Evolutionary conservation across 1,284 basidiomycete genomes (phyloP).

Genomic region (Caloboletus firmus): DNA sequence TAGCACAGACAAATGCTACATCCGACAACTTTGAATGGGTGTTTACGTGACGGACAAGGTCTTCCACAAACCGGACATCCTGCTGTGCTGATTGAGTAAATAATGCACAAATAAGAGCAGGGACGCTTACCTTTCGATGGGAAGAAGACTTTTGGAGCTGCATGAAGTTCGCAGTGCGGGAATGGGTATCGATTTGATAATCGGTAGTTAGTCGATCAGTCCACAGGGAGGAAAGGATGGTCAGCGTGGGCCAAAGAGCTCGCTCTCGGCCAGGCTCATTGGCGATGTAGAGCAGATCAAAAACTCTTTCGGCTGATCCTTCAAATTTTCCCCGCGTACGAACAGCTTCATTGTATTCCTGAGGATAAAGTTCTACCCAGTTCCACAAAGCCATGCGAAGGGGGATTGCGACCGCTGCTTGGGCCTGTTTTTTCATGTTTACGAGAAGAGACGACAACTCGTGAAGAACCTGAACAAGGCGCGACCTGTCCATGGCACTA

Average conservation of each 20-base stretch:
- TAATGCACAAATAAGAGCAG: neutral
- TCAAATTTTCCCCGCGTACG: slow-evolving; percentile 67
- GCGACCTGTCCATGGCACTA: slow-evolving; percentile 63
- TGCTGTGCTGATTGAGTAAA: slow-evolving; percentile 24
- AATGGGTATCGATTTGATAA: slow-evolving; percentile 43
- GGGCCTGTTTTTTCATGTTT: slow-evolving; percentile 78
- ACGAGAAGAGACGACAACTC: slow-evolving; percentile 84
- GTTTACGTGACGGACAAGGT: slow-evolving; percentile 53
- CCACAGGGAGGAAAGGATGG: slow-evolving; percentile 74
- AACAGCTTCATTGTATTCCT: slow-evolving; percentile 78
- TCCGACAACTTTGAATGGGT: slow-evolving; percentile 58
- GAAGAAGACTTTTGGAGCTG: slow-evolving; percentile 34
- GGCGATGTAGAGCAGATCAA: slow-evolving; percentile 69
- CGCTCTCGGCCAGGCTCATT: slow-evolving; percentile 56
- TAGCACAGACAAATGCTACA: slow-evolving; percentile 69
- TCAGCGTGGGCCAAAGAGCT: slow-evolving; percentile 80
- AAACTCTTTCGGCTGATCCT: slow-evolving; percentile 79
- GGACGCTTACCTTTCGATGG: slow-evolving; percentile 42
- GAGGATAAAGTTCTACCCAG: slow-evolving; percentile 84
- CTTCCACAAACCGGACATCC: slow-evolving; percentile 58
- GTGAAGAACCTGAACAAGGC: slow-evolving; percentile 67
- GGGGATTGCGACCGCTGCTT: slow-evolving; percentile 70
- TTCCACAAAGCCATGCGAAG: slow-evolving; percentile 87
- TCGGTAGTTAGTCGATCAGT: slow-evolving; percentile 70
- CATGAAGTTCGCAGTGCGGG: slow-evolving; percentile 35